These are phyloP conservation scores for Exserohilum rostratum DNA, from an alignment of 2,329 filamentous ascomycete genomes.

Conservation along the genomic window DNA sequence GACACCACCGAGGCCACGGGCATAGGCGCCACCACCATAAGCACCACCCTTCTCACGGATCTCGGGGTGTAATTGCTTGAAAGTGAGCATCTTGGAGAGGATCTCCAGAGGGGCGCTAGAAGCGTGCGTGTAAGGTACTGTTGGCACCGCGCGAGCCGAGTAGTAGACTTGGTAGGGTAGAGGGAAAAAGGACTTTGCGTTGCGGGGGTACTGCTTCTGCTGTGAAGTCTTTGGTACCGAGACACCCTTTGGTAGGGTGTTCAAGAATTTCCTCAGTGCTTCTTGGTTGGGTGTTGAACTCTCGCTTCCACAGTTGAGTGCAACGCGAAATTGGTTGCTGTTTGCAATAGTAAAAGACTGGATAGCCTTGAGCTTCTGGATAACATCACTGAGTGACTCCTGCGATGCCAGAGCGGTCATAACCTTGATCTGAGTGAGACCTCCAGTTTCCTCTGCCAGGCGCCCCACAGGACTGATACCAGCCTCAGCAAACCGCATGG, in stretches of 20 bases:
- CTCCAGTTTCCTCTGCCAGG: slow-evolving; percentile 82
- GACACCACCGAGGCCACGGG: slow-evolving; percentile 76
- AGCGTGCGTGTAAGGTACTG: slow-evolving; percentile 78
- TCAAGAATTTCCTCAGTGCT: slow-evolving; percentile 74
- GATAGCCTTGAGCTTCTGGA: slow-evolving; percentile 83
- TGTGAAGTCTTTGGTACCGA: slow-evolving; percentile 36
- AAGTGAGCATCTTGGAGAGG: slow-evolving; percentile 87
- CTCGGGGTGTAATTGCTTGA: slow-evolving; percentile 96
- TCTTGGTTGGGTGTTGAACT: slow-evolving; percentile 72
- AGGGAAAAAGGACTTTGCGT: slow-evolving; percentile 82
- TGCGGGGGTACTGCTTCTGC: slow-evolving; percentile 48
- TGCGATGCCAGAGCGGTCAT: slow-evolving; percentile 79
- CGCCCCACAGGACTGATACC: slow-evolving; percentile 74
- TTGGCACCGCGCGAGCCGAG: slow-evolving; percentile 79
- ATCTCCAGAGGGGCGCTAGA: slow-evolving; percentile 83
- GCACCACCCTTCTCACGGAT: slow-evolving; percentile 97
- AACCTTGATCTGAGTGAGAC: slow-evolving; percentile 87
- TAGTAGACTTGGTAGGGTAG: slow-evolving; percentile 98
- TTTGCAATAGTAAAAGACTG: slow-evolving; percentile 77
- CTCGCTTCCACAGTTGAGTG: slow-evolving; percentile 83
- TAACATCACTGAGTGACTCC: slow-evolving; percentile 74
- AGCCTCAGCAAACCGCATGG: slow-evolving; percentile 81
- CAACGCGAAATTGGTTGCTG: slow-evolving; percentile 72
- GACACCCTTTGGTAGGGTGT: slow-evolving; percentile 57
- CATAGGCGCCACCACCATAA: slow-evolving; percentile 90